Evolutionary conservation across 2,329 filamentous ascomycete genomes (phyloP).

Genomic region (Apiospora phragmitis): DNA sequence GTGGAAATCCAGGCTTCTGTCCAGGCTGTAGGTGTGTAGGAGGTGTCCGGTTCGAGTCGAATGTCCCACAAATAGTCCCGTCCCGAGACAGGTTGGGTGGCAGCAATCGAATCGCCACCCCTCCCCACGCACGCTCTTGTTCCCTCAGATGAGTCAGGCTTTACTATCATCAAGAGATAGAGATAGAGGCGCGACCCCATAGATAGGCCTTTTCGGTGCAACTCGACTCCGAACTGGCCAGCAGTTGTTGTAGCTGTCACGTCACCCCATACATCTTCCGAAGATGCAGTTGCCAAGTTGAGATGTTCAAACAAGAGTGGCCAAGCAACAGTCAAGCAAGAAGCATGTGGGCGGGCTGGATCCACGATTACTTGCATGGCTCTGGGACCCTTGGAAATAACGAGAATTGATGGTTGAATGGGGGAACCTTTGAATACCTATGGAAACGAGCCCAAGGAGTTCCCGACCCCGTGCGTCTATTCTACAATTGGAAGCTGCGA

Average conservation of each 20-base stretch:
- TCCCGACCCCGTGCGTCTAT: neutral
- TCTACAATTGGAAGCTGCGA: neutral
- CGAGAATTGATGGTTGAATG: no score
- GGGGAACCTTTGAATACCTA: no score
- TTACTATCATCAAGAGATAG: neutral
- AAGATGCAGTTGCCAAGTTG: neutral
- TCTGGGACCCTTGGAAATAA: neutral
- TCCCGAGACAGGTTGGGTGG: neutral
- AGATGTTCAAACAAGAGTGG: neutral
- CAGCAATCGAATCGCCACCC: neutral
- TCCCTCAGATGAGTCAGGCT: neutral
- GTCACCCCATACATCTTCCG: neutral
- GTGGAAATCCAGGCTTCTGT: neutral
- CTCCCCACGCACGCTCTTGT: neutral
- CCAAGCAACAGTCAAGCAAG: neutral
- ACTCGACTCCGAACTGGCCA: neutral
- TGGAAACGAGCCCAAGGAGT: neutral
- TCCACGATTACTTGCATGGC: neutral
- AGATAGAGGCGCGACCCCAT: neutral
- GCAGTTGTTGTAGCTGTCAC: neutral
- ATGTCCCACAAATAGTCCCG: neutral
- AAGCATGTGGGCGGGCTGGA: neutral
- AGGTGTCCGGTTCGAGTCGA: neutral
- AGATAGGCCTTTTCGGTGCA: neutral
- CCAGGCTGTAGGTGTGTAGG: neutral